Evolutionary conservation across 148 eudicot genomes (phyloP).

Genomic region (Amaranthus hypochondriacus): DNA sequence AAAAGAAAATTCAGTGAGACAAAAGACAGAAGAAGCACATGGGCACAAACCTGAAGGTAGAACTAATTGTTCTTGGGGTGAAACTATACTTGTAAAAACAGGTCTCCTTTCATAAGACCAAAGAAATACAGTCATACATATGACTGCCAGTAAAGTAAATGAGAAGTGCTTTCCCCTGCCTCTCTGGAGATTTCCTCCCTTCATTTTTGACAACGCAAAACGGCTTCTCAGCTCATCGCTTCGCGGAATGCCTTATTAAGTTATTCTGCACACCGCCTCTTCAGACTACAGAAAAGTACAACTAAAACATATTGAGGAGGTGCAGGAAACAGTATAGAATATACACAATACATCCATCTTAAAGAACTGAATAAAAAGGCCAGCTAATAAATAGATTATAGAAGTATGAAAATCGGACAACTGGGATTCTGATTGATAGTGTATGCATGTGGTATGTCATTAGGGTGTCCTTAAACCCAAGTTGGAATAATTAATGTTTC

Average conservation of each 20-base stretch:
- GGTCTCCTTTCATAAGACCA: slow-evolving; percentile 75
- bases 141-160: slow-evolving; percentile 42
- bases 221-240: slow-evolving; percentile 29
- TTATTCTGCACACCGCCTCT: slow-evolving; percentile 9
- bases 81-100: slow-evolving; percentile 23
- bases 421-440: neutral
- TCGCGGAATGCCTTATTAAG: neutral
- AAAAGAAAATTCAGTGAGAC: neutral
- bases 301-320: neutral
- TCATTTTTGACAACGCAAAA: slow-evolving; percentile 40
- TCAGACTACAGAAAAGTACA: slow-evolving; percentile 9
- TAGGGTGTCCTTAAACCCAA: neutral
- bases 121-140: slow-evolving; percentile 53
- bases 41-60: slow-evolving; percentile 48
- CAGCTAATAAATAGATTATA: neutral
- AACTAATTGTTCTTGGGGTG: slow-evolving; percentile 44
- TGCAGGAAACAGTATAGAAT: neutral
- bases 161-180: slow-evolving; percentile 49
- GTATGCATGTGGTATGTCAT: neutral
- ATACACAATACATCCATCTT: neutral
- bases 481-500: neutral
- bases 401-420: neutral
- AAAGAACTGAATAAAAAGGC: neutral
- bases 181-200: slow-evolving; percentile 52
- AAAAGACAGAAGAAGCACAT: slow-evolving; percentile 8